Base-by-base conservation (phyloP, 768 basidiomycete genomes). In the Tulasnella sp. region DNA sequence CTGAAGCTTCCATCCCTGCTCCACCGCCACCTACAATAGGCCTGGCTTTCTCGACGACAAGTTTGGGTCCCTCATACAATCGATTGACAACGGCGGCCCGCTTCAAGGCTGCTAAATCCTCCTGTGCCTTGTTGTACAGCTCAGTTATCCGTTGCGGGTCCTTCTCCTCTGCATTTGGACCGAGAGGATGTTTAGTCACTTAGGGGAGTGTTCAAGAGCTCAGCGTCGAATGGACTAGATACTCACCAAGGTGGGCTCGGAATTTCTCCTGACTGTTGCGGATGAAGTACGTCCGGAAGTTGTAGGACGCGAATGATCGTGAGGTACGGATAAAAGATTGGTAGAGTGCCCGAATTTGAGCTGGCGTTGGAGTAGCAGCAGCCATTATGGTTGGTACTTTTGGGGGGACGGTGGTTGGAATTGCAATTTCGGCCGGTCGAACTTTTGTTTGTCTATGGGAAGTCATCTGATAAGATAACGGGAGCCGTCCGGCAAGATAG, bases 261-360 rank as follows among this genome's bases (percentile, higher is more conserved):
- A 86, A 86, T 35, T 80, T 81, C 75, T 82, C 79, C 48, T 83
- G 80, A 6, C 85, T 83, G 0, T 83, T 81, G 2, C 85, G 80
- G 48, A 84, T 46, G 80, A 85, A 86, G 82, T 86, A 86, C 67
- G 83, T 80, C 74, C 84, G 82, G 81, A 86, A 87, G 82, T 87
- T 87, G 85, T 87, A 87, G 5, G 85, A 84, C 20, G 83, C 80
- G 82, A 87, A 87, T 44, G 83, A 83, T 61, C 82, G 80, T 13
- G 86, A 83, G 15, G 85, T 82, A 23, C 83, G 79, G 42, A 84
- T 81, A 16, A 84, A 83, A 20, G 85, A 80, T 39, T 81, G 79
- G 81, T 86, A 85, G 9, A 87, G 84, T 3, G 81, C 48, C 29
- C 82, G 81, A 44, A 85, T 75, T 77, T 83, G 83, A 9, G 81